Evolutionary conservation across 1,284 basidiomycete genomes (phyloP), one percentile per base, ranked within the genome.

Genomic region (Apiotrichum siamense): DNA sequence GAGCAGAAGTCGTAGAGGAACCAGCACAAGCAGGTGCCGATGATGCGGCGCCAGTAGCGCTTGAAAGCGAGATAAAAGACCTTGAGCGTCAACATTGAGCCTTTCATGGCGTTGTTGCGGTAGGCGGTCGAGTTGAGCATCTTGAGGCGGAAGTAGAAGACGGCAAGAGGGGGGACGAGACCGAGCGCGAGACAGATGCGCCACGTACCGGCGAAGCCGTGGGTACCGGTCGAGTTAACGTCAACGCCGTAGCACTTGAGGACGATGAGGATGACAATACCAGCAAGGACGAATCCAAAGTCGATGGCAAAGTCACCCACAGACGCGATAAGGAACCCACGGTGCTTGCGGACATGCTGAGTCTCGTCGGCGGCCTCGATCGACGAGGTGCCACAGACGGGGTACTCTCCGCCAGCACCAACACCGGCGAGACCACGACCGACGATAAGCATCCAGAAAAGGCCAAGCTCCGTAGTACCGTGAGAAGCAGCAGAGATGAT

Each of bases 361-460:
- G 78, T 79, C 69, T 87, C 85, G 61, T 87, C 86, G 5, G 84
- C 83, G 21, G 84, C 82, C 65, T 87, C 84, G 41, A 79, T 80
- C 1, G 83, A 83, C 24, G 76, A 78, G 87, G 87, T 72, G 87
- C 85, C 17, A 85, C 85, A n/a, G n/a, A n/a, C n/a, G n/a, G n/a
- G n/a, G n/a, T n/a, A n/a, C n/a, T n/a, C n/a, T n/a, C n/a, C n/a
- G 21, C 85, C 84, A n/a, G 83, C 83, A 52, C 84, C 84, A 43
- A 86, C 74, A 26, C 85, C 84, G 33, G 83, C 84, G 23, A 84
- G 77, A 23, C 84, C 85, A 59, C 83, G 76, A 10, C 84, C 82
- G 56, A 87, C 70, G 0, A 84, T 85, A 52, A 88, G 71, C 68
- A 83, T 85, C 86, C 86, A 88, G 62, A 86, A 84, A 38, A 87